Evolutionary conservation across 83 land plant species (phyloP).

Genomic region (Diphasiastrum complanatum): DNA sequence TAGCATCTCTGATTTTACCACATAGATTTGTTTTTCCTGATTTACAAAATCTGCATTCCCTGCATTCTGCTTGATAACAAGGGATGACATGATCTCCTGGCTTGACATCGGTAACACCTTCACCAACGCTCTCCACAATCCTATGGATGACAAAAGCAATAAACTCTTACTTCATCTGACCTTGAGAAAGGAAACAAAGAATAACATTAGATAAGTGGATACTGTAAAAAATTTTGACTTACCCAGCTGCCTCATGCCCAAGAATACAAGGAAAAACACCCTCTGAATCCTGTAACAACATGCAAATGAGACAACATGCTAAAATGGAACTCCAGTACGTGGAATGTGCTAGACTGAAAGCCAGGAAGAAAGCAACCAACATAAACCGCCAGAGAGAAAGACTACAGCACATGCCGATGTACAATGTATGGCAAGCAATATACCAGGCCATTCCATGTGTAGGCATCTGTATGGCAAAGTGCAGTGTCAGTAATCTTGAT

Average conservation of each 20-base stretch:
- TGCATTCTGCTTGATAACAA: neutral
- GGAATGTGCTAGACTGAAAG: neutral
- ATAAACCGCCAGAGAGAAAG: no score
- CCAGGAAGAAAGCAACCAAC: neutral
- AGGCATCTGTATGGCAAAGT: conserved; percentile 2
- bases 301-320: no score
- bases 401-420: no score
- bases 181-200: no score
- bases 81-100: conserved; percentile 4
- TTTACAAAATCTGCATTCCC: conserved; percentile 3
- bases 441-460: neutral
- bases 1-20: neutral
- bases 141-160: neutral
- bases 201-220: neutral
- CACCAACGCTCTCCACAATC: conserved; percentile 1
- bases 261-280: neutral
- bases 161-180: neutral
- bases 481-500: neutral
- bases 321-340: neutral
- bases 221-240: neutral
- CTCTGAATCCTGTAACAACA: neutral
- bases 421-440: no score
- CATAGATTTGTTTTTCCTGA: neutral
- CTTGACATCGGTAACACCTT: no score
- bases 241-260: conserved; percentile 4